These are phyloP conservation scores for Oemleria cerasiformis DNA, from an alignment of 306 rosid species.

Conservation along the genomic window DNA sequence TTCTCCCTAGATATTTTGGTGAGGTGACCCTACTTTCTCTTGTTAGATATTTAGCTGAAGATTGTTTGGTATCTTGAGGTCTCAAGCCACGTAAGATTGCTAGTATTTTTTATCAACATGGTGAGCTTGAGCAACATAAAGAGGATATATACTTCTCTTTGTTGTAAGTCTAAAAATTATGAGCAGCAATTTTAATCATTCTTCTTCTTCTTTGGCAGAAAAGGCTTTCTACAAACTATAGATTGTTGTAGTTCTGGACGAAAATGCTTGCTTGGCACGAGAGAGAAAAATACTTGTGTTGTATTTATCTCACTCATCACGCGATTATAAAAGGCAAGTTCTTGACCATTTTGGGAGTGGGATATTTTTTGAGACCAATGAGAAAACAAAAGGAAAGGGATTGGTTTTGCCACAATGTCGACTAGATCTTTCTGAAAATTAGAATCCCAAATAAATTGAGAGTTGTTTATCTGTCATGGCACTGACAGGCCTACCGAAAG, in stretches of 20 bases:
- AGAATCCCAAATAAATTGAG: neutral
- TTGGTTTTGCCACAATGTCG: neutral
- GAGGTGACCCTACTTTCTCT: conserved; percentile 4
- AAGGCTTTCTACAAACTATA: neutral
- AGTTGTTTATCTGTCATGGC: neutral
- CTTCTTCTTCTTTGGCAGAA: neutral
- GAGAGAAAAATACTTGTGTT: too few relatives aligned
- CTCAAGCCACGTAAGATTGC: neutral
- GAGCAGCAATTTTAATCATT: neutral
- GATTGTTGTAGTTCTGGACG: too few relatives aligned
- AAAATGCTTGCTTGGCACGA: too few relatives aligned
- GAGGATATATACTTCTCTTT: neutral
- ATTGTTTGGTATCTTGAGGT: neutral
- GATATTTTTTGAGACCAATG: neutral
- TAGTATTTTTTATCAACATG: neutral
- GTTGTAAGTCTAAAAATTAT: neutral
- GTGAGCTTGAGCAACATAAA: neutral
- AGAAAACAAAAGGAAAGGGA: neutral
- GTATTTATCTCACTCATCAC: too few relatives aligned
- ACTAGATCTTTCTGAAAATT: neutral
- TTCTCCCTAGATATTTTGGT: neutral
- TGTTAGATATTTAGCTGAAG: conserved; percentile 6
- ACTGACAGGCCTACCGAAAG: neutral
- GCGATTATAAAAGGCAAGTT: too few relatives aligned
- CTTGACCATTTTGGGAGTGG: too few relatives aligned